A percentile compares a stretch with the other conserved stretches of the same genome.
These are phyloP conservation scores for Fusarium miscanthi DNA, from an alignment of 2,329 filamentous ascomycete genomes.

Conservation along the genomic window DNA sequence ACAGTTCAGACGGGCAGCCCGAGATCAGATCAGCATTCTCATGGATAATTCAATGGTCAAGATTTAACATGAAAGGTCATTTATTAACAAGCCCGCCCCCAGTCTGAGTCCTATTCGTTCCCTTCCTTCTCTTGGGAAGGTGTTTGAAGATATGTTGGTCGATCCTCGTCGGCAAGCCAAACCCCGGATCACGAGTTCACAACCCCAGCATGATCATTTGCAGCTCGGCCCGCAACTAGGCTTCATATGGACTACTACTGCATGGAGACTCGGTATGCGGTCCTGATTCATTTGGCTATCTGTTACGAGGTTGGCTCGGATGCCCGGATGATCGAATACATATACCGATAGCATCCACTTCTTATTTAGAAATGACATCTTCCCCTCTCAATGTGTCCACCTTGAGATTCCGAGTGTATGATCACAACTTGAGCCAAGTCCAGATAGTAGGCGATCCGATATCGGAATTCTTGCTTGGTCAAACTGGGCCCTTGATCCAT, in stretches of 20 bases:
- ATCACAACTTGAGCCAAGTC: not conserved
- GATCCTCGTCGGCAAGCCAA: not conserved
- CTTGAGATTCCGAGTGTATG: not conserved
- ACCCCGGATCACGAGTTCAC: not conserved
- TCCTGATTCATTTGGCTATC: not conserved
- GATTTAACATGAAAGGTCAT: not conserved
- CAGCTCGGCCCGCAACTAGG: not conserved
- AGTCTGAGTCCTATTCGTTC: not conserved
- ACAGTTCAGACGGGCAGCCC: not conserved
- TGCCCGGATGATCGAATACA: not conserved
- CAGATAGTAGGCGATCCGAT: too few species aligned
- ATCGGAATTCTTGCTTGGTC: not conserved
- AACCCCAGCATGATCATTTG: not conserved
- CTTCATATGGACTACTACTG: not conserved
- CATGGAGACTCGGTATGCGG: not conserved
- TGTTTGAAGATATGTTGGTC: not conserved
- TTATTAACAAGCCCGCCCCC: rapidly evolving
- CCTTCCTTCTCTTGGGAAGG: rapidly evolving
- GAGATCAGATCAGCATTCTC: not conserved
- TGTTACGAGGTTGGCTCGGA: not conserved
- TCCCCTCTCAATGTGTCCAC: not conserved
- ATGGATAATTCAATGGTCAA: not conserved
- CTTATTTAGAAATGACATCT: not conserved
- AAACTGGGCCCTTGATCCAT: too few species aligned
- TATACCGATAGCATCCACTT: not conserved